These are phyloP conservation scores for Coemansia sp. DNA, from an alignment of 192 early-diverging fungal genomes.

Conservation along the genomic window DNA sequence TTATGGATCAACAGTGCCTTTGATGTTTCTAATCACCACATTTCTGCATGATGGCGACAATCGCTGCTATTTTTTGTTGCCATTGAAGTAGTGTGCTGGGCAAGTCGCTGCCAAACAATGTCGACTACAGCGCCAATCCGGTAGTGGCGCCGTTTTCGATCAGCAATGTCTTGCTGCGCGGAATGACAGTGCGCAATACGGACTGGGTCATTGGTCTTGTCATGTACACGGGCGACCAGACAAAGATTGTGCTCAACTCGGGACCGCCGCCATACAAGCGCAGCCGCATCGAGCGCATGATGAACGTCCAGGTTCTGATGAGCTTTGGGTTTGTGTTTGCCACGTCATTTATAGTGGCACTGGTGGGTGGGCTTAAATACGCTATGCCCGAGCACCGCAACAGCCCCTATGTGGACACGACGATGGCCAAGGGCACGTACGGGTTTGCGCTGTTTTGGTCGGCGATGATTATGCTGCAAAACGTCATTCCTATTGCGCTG, in stretches of 20 bases:
- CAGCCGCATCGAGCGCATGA: conserved; percentile 83
- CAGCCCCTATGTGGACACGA: conserved; percentile 21
- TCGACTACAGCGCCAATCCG: conserved; percentile 25
- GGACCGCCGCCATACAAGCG: conserved; percentile 93
- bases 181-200: conserved; percentile 91
- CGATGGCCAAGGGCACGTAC: conserved; percentile 51
- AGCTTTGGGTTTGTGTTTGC: conserved; percentile 78
- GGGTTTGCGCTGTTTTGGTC: conserved; percentile 77
- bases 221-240: conserved; percentile 86
- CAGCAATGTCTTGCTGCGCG: conserved; percentile 82
- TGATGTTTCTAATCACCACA: conserved; percentile 61
- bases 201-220: conserved; percentile 83
- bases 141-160: conserved; percentile 62
- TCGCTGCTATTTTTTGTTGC: conserved; percentile 58
- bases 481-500: conserved; percentile 92
- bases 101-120: conserved; percentile 31
- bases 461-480: conserved; percentile 87
- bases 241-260: conserved; percentile 95
- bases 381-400: conserved; percentile 40
- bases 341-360: conserved; percentile 65
- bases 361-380: conserved; percentile 63
- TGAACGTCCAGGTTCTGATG: conserved; percentile 81
- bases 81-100: conserved; percentile 67
- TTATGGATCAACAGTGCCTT: neutral
- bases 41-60: conserved; percentile 63